Conservation (phyloP, 2,329 filamentous ascomycete species). For the Curvularia sp. region DNA sequence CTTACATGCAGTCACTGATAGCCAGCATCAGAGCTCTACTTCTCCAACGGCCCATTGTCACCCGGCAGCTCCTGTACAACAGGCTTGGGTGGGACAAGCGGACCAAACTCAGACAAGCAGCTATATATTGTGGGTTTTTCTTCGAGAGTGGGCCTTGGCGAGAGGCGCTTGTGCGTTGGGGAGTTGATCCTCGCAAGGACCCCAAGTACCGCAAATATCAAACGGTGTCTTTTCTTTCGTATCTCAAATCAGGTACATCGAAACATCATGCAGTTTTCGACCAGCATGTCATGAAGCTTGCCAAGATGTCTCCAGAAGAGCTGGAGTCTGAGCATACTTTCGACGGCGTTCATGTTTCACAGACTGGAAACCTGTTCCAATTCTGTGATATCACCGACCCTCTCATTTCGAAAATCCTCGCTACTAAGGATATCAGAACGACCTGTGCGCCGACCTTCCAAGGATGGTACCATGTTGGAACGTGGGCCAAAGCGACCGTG, state of each 20-base stretch:
- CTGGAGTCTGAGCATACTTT: slow-evolving; percentile 70
- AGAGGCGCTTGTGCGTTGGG: slow-evolving; percentile 84
- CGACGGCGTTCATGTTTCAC: slow-evolving; percentile 75
- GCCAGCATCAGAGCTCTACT: slow-evolving; percentile 70
- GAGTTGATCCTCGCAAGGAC: slow-evolving; percentile 81
- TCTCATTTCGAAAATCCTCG: slow-evolving; percentile 70
- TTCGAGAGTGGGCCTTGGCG: slow-evolving; percentile 93
- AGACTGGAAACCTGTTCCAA: slow-evolving; percentile 92
- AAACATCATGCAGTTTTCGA: slow-evolving; percentile 39
- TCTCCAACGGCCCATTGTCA: slow-evolving; percentile 81
- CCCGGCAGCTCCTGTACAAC: slow-evolving; percentile 81
- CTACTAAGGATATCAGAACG: slow-evolving; percentile 61
- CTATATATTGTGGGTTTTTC: slow-evolving; percentile 87
- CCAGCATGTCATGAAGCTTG: slow-evolving; percentile 35
- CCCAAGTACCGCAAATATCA: slow-evolving; percentile 83
- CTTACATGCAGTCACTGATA: slow-evolving; percentile 70
- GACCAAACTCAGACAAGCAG: slow-evolving; percentile 71
- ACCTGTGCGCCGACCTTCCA: slow-evolving; percentile 61
- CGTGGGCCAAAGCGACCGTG: slow-evolving; percentile 81
- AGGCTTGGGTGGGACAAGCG: slow-evolving; percentile 64
- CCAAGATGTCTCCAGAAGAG: slow-evolving; percentile 31
- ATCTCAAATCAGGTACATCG: slow-evolving; percentile 41
- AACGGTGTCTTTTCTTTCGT: slow-evolving; percentile 63
- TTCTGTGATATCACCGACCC: slow-evolving; percentile 90
- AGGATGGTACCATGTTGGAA: slow-evolving; percentile 85